Evolutionary conservation across 192 early-diverging fungal species (phyloP).

Genomic region (Paraglomus brasilianum): DNA sequence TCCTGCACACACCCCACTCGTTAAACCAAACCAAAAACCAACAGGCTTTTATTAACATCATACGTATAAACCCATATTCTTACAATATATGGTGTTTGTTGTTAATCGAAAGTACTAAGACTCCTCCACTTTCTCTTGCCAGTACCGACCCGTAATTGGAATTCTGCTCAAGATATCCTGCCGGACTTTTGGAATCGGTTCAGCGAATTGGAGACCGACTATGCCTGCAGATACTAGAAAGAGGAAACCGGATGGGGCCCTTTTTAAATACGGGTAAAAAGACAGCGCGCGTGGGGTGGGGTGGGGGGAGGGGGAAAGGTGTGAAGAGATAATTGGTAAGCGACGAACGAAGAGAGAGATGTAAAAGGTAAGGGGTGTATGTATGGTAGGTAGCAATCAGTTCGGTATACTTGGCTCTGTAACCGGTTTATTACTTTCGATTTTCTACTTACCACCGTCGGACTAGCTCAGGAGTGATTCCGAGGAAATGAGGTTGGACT

Average conservation of each 20-base stretch:
- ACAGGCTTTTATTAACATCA: too few relatives aligned
- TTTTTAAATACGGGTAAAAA: neutral
- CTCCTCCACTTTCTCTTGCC: neutral
- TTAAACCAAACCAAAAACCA: too few relatives aligned
- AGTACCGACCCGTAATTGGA: slow-evolving; percentile 6
- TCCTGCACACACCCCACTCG: too few relatives aligned
- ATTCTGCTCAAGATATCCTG: neutral
- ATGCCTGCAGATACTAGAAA: neutral
- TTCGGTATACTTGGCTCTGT: neutral
- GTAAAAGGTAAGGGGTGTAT: too few relatives aligned
- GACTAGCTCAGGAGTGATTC: slow-evolving; percentile 2
- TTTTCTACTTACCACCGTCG: neutral
- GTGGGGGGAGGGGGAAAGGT: too few relatives aligned
- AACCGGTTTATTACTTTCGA: neutral
- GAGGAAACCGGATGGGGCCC: neutral
- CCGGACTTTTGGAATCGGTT: slow-evolving; percentile 4
- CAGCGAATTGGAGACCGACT: neutral
- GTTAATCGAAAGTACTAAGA: neutral
- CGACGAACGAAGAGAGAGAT: too few relatives aligned
- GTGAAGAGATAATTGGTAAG: too few relatives aligned
- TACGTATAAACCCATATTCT: too few relatives aligned
- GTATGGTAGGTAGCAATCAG: too few relatives aligned
- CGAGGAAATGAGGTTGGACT: neutral
- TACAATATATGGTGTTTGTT: neutral
- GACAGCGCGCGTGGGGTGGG: too few relatives aligned